Evolutionary conservation across 2,329 filamentous ascomycete genomes (phyloP), one percentile per base, ranked within the genome.

Genomic region (Leptodontidium sp.): DNA sequence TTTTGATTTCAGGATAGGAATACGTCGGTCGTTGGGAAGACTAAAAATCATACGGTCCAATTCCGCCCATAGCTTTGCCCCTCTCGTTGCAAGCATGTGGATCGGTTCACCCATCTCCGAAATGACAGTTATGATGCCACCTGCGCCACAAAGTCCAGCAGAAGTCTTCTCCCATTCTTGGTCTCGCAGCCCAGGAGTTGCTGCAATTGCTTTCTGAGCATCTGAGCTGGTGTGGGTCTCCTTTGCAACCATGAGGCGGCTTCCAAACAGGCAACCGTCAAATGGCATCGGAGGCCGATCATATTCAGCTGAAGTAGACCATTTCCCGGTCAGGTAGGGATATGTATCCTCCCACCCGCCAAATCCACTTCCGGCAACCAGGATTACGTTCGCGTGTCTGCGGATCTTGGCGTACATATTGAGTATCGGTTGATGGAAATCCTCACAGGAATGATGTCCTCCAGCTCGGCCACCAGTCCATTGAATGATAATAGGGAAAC

Each of bases 101-200:
- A 99, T 99, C 5, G 96, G 96, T 85, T 99, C 96, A 57, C 96
- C 96, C 96, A 99, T 98, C 82, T 99, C 96, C 1, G 96, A 99
- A 72, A 93, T 90, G 59, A 99, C 96, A 32, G 96, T 99, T 76
- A 99, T 95, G 72, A 99, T 90, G 79, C 96, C 96, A 76, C 96
- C 96, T 67, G 94, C n/a, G n/a, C n/a, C n/a, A n/a, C n/a, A 92
- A 32, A 94, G 87, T 21, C 93, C 93, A 83, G 95, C 93, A 84
- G 97, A 97, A 4, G 93, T 97, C 82, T 94, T 90, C 82, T 97
- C 94, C 94, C 94, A 98, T 73, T 95, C 86, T 70, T 80, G 81
- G 77, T 98, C 93, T 61, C 92, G 91, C 43, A 97, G 85, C 79
- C 94, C 94, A 69, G 90, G 87, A 3, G 94, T 93, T 70, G 94